Base-by-base conservation (phyloP, 495 filamentous ascomycete genomes). In the Peziza echinospora region DNA sequence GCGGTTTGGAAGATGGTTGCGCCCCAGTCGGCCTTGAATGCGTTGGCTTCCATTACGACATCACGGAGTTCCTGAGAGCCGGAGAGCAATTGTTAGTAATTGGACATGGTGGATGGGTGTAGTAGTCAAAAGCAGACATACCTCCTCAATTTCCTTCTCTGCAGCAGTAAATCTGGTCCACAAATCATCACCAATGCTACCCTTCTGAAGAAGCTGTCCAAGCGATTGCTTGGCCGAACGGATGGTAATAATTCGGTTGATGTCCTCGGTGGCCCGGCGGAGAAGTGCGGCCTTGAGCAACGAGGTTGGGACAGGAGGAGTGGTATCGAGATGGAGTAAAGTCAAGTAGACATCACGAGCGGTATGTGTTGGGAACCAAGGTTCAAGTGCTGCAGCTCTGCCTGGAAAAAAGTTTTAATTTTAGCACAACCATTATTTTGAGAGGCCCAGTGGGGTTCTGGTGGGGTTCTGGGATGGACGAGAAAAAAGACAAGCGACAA, bases 81-180 rank as follows among this genome's bases (percentile, higher is more conserved):
- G 59, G 24, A 11, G 5, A 41, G 3, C 17, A 17, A 41, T 11
- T 46, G 21, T 43, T 23, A 43, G 41, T 11, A 43, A 19, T 17
- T 21, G n/a, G 11, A 11, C 41, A 43, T n/a, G 3, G 9, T 9
- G 30, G 30, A 37, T 37, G 30, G 13, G 19, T 13, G 30, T 37
- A 7, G 30, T 37, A 37, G 2, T 13, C 21, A 21, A 21, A 21
- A 47, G 16, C n/a, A n/a, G 26, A 49, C 54, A 24, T 39, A 56
- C 56, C 50, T 85, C 87, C 63, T 97, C 85, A 67, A 93, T 91
- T 67, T 96, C 89, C 68, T 87, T 87, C 71, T 97, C 89, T 22
- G 87, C 89, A 34, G 81, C 67, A 55, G 73, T 58, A 60, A 94
- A 92, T 30, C 89, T 70, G 66, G 94, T 89, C 81, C 85, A 94